Conservation (phyloP, 2,329 filamentous ascomycete genomes). For the Geosmithia morbida region DNA sequence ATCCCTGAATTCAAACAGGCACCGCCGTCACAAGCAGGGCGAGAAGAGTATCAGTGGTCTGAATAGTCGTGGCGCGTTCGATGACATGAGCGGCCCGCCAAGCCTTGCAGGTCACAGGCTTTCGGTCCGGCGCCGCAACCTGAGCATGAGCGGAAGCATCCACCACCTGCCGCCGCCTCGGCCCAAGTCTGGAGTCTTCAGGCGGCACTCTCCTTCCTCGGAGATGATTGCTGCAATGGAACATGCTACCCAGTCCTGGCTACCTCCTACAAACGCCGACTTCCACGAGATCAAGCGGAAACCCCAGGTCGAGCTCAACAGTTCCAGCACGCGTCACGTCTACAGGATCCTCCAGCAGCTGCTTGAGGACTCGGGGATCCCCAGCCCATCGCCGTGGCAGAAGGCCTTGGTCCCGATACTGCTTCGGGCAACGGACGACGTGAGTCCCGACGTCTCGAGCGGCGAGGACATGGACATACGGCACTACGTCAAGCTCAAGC, state of each 20-base stretch:
- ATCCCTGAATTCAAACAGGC: conserved; percentile 58
- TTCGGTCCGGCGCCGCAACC: conserved; percentile 58
- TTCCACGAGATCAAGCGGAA: conserved; percentile 56
- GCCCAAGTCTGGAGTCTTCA: conserved; percentile 39
- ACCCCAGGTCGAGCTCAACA: conserved; percentile 71
- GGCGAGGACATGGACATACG: conserved; percentile 95
- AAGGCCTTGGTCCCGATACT: conserved; percentile 82
- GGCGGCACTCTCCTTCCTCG: conserved; percentile 37
- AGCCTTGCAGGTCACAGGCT: conserved; percentile 46
- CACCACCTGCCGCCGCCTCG: conserved; percentile 62
- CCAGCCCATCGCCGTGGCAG: conserved; percentile 69
- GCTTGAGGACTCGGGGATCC: conserved; percentile 60
- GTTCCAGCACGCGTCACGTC: conserved; percentile 78
- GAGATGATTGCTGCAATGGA: conserved; percentile 36
- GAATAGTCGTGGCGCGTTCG: conserved; percentile 51
- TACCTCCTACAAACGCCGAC: conserved; percentile 58
- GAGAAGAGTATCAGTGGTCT: conserved; percentile 64
- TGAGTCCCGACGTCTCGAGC: conserved; percentile 78
- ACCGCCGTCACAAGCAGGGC: conserved; percentile 56
- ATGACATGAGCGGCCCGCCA: conserved; percentile 42
- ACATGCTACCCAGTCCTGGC: conserved; percentile 24
- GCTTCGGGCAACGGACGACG: conserved; percentile 81
- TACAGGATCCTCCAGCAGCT: conserved; percentile 74
- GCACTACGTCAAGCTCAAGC: conserved; percentile 95
- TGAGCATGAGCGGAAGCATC: conserved; percentile 63